Conservation (phyloP, 1,284 basidiomycete species). For the Puccinia triticina region DNA sequence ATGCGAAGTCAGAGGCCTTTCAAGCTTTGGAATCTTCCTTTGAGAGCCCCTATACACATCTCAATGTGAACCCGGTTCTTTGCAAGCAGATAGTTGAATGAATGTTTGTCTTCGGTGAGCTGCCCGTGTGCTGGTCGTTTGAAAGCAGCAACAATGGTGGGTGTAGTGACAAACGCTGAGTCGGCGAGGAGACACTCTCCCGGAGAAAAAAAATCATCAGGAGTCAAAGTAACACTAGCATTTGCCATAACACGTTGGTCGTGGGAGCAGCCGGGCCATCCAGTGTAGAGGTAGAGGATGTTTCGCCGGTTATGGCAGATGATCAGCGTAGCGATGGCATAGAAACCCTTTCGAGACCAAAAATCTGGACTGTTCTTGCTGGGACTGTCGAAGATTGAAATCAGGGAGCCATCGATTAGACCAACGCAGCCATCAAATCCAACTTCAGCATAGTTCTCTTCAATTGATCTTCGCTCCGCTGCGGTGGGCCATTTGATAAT, state of each 20-base stretch:
- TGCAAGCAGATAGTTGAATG: too few relatives aligned
- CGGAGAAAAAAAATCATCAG: not conserved
- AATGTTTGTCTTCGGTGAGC: too few relatives aligned
- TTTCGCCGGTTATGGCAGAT: not conserved
- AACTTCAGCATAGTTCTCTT: too few relatives aligned
- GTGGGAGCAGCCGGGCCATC: not conserved
- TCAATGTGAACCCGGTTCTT: not conserved
- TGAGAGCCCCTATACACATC: not conserved
- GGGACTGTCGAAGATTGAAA: not conserved
- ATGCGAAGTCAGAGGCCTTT: not conserved
- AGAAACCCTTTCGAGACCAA: not conserved
- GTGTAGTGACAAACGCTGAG: not conserved
- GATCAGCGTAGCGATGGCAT: not conserved
- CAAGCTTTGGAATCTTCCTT: not conserved
- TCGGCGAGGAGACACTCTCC: not conserved
- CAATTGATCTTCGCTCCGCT: not conserved
- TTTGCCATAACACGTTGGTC: not conserved
- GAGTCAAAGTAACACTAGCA: too few relatives aligned
- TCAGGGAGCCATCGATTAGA: not conserved
- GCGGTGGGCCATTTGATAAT: not conserved
- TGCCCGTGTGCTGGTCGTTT: too few relatives aligned
- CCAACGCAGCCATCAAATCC: not conserved
- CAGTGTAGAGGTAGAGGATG: not conserved
- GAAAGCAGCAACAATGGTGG: not conserved
- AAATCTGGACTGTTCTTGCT: not conserved